Evolutionary conservation across 1,139 yeast species (phyloP).

Genomic region (Debaryomyces coudertii): DNA sequence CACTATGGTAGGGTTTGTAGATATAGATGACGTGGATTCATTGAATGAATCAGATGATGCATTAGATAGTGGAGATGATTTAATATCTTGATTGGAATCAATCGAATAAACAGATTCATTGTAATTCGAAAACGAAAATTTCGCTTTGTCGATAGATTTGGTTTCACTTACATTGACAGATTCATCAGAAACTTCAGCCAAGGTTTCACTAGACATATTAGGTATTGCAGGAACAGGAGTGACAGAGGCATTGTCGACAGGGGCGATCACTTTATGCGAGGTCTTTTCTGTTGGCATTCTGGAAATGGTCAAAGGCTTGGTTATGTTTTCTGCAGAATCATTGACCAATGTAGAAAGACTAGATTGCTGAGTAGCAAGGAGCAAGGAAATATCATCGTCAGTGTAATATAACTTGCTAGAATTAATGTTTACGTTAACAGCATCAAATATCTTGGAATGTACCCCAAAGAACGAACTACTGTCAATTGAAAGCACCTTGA

Average conservation of each 20-base stretch:
- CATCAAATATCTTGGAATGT: slow-evolving; percentile 48
- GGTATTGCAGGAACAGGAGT: not conserved
- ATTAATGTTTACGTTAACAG: slow-evolving; percentile 27
- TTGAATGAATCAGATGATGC: slow-evolving; percentile 18
- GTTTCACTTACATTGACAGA: slow-evolving; percentile 11
- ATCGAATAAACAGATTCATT: slow-evolving; percentile 10
- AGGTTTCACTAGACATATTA: slow-evolving; percentile 8
- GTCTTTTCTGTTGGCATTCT: slow-evolving; percentile 19
- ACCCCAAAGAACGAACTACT: slow-evolving; percentile 58
- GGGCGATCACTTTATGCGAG: not conserved
- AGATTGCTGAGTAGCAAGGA: slow-evolving; percentile 18
- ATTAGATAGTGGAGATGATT: slow-evolving; percentile 19
- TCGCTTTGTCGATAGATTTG: slow-evolving; percentile 8
- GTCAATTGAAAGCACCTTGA: slow-evolving; percentile 54
- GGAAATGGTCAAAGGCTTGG: slow-evolving; percentile 31
- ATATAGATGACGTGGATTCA: slow-evolving; percentile 26
- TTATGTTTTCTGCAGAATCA: slow-evolving; percentile 15
- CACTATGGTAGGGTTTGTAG: slow-evolving; percentile 21
- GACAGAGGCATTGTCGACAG: not conserved
- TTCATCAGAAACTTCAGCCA: slow-evolving; percentile 8
- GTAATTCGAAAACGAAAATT: slow-evolving; percentile 6
- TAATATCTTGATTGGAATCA: slow-evolving; percentile 12
- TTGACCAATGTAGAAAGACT: slow-evolving; percentile 33
- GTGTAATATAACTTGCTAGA: slow-evolving; percentile 36
- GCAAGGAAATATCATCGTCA: slow-evolving; percentile 34